Conservation (phyloP, 805 yeast species). For the Pichia membranifaciens region DNA sequence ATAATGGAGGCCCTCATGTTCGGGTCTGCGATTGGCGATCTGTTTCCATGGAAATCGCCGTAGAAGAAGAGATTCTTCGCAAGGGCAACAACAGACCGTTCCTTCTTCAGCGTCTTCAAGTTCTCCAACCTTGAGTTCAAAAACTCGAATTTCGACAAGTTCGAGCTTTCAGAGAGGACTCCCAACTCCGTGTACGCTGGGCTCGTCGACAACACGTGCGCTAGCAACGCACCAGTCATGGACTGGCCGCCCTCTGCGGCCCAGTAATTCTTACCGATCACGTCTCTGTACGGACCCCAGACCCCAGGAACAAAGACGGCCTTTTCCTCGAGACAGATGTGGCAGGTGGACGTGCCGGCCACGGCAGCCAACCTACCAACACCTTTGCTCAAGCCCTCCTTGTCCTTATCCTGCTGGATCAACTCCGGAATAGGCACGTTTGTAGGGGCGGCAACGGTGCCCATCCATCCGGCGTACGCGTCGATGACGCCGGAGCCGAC, state of each 20-base stretch:
- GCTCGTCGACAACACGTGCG: constrained; percentile 81
- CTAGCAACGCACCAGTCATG: constrained; percentile 90
- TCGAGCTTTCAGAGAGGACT: constrained; percentile 59
- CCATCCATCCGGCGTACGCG: constrained; percentile 98
- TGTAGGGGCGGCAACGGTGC: constrained; percentile 90
- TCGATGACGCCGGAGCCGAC: constrained; percentile 97
- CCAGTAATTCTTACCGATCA: constrained; percentile 86
- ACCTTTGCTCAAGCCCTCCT: constrained; percentile 49
- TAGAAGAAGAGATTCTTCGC: constrained; percentile 86
- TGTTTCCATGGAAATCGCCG: constrained; percentile 94
- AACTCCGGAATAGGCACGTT: constrained; percentile 50
- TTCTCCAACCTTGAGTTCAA: constrained; percentile 70
- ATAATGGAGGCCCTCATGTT: constrained; percentile 86
- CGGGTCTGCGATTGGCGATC: constrained; percentile 97
- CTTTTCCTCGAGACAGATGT: constrained; percentile 76
- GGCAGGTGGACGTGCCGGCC: constrained; percentile 98
- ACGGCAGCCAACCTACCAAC: constrained; percentile 92
- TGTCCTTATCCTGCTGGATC: constrained; percentile 42
- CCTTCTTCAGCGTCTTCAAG: constrained; percentile 48
- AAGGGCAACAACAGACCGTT: constrained; percentile 70
- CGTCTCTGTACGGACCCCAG: constrained; percentile 98
- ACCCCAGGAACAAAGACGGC: constrained; percentile 92
- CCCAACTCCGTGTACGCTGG: constrained; percentile 78
- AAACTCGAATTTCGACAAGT: constrained; percentile 73
- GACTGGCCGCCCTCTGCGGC: constrained; percentile 99